Base-by-base conservation (phyloP, 495 filamentous ascomycete species). In the Monascus purpureus region DNA sequence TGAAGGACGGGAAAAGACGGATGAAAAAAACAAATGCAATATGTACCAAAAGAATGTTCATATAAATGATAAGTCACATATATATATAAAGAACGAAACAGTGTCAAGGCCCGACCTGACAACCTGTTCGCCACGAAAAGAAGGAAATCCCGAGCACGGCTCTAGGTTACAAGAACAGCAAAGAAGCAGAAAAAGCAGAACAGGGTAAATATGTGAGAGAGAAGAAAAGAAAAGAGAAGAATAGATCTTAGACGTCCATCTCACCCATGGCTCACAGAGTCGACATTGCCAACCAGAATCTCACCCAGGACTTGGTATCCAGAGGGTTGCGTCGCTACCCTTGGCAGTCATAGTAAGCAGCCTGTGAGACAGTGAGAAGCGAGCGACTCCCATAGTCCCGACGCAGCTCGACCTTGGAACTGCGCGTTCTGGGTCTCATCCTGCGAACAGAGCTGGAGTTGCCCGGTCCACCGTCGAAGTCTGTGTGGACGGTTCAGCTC, bases 141-240 rank as follows among this genome's bases (percentile, higher is more conserved):
- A 37, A 27, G 28, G 23, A 39, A 29, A 24, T 37, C 39, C 33
- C 33, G 34, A 50, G 43, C 37, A 49, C 38, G 33, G 26, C 27
- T 26, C 19, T 25, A 25, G 19, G 29, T 12, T 20, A 16, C 28
- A 38, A 32, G 33, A 13, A 26, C 5, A 25, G 9, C 12, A 25
- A 27, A 27, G 24, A 13, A 14, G 18, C 13, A 31, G 17, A 39
- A 37, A 39, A 34, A 23, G 19, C 14, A 16, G 35, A 32, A 15
- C 2, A 27, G 28, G 5, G n/a, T 12, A 18, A 6, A 31, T 31
- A 18, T 20, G 14, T 9, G 11, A 2, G 13, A 8, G 19, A 31
- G 9, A 11, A 31, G 12, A 11, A 20, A 9, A 20, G 19, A 16
- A 17, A 31, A 31, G 7, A 31, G 12, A 20, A 31, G 20, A 20